phyloP scores from a whole-genome alignment of 2,329 filamentous ascomycete species.

The Fusarium siculi region DNA sequence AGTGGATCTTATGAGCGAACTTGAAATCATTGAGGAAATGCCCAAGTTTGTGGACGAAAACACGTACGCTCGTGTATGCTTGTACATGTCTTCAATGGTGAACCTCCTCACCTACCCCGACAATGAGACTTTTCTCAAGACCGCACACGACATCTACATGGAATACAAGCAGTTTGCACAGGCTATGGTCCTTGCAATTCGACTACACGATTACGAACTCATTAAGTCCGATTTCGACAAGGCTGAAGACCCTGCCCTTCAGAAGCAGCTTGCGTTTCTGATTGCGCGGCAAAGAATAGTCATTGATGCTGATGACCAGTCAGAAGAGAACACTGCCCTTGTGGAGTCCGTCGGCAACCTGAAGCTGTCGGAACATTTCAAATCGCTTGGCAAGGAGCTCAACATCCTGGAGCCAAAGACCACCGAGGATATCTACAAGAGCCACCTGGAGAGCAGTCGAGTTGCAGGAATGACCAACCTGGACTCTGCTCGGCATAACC shows the following conservation, averaged over 20 bases:
- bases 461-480: constrained; percentile 94
- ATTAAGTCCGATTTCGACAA: constrained; percentile 85
- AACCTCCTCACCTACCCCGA: constrained; percentile 97
- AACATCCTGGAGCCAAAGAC: constrained; percentile 97
- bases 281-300: constrained; percentile 91
- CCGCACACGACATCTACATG: constrained; percentile 93
- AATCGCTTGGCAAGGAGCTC: constrained; percentile 90
- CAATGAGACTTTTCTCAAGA: constrained; percentile 93
- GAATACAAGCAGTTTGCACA: constrained; percentile 93
- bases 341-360: constrained; percentile 88
- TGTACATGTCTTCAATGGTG: constrained; percentile 99
- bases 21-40: constrained; percentile 96
- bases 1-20: constrained; percentile 94
- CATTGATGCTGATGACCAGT: constrained; percentile 74
- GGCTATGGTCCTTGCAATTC: constrained; percentile 93
- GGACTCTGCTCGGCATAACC: constrained; percentile 94
- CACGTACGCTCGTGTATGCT: constrained; percentile 90
- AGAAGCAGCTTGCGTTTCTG: constrained; percentile 94
- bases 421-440: constrained; percentile 99
- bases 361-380: constrained; percentile 91
- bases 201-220: constrained; percentile 85
- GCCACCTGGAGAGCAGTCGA: constrained; percentile 93
- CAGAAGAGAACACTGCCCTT: constrained; percentile 77
- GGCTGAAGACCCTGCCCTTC: constrained; percentile 81
- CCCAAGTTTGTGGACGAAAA: constrained; percentile 91